Evolutionary conservation across 2,329 filamentous ascomycete species (phyloP), one percentile per base, ranked within the genome.

Genomic region (Acephala macrosclerotiorum): DNA sequence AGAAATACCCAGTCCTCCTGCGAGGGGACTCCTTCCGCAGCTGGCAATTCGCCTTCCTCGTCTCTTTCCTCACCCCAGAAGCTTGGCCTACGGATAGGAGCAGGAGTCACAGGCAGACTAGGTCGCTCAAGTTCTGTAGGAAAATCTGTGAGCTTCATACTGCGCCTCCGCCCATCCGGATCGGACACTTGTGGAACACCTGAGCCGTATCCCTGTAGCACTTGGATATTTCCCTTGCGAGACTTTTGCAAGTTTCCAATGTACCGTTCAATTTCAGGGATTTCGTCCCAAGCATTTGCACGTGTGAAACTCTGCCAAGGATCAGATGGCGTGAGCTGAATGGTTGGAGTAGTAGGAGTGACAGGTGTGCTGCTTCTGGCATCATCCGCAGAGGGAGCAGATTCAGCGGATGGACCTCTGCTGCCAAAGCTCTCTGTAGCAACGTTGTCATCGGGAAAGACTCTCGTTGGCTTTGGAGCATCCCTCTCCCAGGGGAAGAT

Each of bases 1-100:
- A 84, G 84, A 93, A 93, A 91, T 93, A 97, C 94, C 95, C 95
- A 97, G 79, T 97, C 93, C 77, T 88, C 86, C 85, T 97, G 94
- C 78, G 88, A 84, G 68, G 94, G 94, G 70, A 97, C 94, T 60
- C 93, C 94, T 77, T 92, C 87, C 58, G 94, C 94, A 70, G 83
- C 82, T 68, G 93, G 93, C 71, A 97, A 83, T 74, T 84, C 82
- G 68, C 84, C 84, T 69, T 82, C 79, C 42, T 82, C 82, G 66
- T 87, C 81, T 69, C 75, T 78, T 63, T 77, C 72, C 61, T 78
- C 78, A 56, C 86, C 88, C 90, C 89, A 93, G 77, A 91, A 91
- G 59, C 81, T 89, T 38, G 85, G 82, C 72, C 91, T 84, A 68
- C 87, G 86, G 72, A 95, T 85, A 18, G 94, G 93, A 16, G 93